Conservation (phyloP, 2,329 filamentous ascomycete species). For the Penicillium sp. region DNA sequence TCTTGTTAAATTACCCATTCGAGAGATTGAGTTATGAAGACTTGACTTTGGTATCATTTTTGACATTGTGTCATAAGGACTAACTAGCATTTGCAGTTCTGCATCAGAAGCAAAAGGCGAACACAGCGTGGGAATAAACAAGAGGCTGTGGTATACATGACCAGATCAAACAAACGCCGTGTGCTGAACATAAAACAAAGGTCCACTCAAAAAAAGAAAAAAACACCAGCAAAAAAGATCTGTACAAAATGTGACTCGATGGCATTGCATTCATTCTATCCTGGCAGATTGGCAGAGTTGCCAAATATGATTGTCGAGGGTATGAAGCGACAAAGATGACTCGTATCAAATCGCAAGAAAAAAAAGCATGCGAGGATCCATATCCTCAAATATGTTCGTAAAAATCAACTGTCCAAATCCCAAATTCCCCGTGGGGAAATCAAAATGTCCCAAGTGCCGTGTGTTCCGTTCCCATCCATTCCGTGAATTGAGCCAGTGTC, state of each 20-base stretch:
- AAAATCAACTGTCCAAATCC: conserved; percentile 15
- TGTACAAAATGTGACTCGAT: conserved; percentile 3
- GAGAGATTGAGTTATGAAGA: neutral
- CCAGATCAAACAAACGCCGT: neutral
- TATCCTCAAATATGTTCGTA: conserved; percentile 21
- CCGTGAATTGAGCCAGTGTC: conserved; percentile 12
- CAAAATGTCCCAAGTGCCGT: conserved; percentile 15
- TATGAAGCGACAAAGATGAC: neutral
- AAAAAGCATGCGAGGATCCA: conserved; percentile 8
- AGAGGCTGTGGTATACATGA: conserved; percentile 4
- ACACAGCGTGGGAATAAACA: neutral
- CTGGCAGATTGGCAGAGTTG: neutral
- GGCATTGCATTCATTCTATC: neutral
- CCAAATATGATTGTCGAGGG: neutral
- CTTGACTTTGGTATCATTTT: neutral
- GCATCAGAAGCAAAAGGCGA: neutral
- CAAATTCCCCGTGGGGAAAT: conserved; percentile 3
- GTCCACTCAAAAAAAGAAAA: neutral
- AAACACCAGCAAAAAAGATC: neutral
- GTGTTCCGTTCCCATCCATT: conserved; percentile 20
- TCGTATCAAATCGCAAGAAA: neutral
- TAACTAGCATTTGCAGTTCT: neutral
- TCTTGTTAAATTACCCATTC: neutral
- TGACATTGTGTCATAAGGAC: neutral
- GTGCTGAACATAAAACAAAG: neutral